Conservation (phyloP, 2,329 filamentous ascomycete genomes). For the Calonectria fujianensis region DNA sequence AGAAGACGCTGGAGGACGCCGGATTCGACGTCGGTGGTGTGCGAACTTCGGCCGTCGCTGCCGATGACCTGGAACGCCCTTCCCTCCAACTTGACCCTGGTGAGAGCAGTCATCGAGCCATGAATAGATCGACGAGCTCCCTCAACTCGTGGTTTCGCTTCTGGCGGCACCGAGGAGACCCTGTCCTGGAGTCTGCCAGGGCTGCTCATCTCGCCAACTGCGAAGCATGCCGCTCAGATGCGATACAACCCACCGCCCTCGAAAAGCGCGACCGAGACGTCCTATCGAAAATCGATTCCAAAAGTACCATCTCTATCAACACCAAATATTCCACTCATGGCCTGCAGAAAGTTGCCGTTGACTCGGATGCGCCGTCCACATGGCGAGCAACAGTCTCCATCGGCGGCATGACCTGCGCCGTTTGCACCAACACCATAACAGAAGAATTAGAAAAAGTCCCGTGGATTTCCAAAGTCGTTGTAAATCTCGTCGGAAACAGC, state of each 20-base stretch:
- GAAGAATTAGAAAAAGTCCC: conserved; percentile 73
- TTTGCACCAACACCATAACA: conserved; percentile 79
- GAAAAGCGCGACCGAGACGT: conserved; percentile 37
- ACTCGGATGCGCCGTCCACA: conserved; percentile 23
- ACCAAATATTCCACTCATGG: conserved; percentile 37
- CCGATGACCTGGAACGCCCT: conserved; percentile 54
- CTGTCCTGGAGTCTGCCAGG: conserved; percentile 50
- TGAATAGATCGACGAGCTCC: conserved; percentile 47
- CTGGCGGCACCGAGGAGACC: conserved; percentile 53
- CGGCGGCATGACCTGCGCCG: conserved; percentile 83
- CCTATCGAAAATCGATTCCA: conserved; percentile 38
- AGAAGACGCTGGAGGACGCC: conserved; percentile 70
- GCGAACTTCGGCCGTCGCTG: conserved; percentile 60
- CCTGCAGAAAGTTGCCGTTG: conserved; percentile 52
- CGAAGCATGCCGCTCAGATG: conserved; percentile 57
- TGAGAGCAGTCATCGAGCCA: conserved; percentile 48
- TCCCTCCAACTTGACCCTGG: conserved; percentile 48
- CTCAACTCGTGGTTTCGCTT: conserved; percentile 58
- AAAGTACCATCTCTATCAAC: conserved; percentile 34
- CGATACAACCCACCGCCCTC: conserved; percentile 8
- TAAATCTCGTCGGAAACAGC: conserved; percentile 82
- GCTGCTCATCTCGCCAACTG: conserved; percentile 63
- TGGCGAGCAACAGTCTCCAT: conserved; percentile 76
- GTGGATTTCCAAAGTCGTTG: conserved; percentile 74
- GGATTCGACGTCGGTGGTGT: conserved; percentile 76